Evolutionary conservation across 495 filamentous ascomycete genomes (phyloP), one percentile per base, ranked within the genome.

Genomic region (Cercophora samala): DNA sequence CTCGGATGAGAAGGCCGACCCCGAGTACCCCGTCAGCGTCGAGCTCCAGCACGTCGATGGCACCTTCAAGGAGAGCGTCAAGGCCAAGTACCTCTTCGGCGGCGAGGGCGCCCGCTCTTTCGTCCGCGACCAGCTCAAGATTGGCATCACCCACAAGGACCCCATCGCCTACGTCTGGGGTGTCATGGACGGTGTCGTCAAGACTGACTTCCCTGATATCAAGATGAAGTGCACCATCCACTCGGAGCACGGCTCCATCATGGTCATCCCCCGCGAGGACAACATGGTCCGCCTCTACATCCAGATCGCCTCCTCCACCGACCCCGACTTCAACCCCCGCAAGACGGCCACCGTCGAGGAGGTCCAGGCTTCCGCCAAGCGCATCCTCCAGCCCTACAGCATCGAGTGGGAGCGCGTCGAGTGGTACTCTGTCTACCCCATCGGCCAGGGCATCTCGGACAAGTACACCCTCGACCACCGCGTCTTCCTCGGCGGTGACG

Each of bases 221-320:
- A 87, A 86, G 92, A 94, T 93, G 83, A 97, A 97, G 86, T 96
- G 92, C 78, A 96, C 90, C 1, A 87, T 93, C 64, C 86, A 89
- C 65, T 88, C 88, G 19, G 80, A 84, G 72, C 75, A 84, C 53
- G 90, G 90, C 22, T 91, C 90, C 17, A 88, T 92, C 66, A 86
- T 93, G 77, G 89, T 90, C 63, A 91, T 93, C 65, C 90, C 90
- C 5, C 85, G 90, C 59, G 90, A 93, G 75, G 78, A 88, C 51
- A 87, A 87, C 70, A 87, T 93, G 86, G 90, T 90, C 8, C 85
- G 90, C 9, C 72, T 92, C 53, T 93, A 93, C 72, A 90, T 93
- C 66, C 88, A 93, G 77, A 82, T 93, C 65, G 88, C 88, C 53
- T 85, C 88, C 4, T 86, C 85, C 11, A 88, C 85, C 5, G 86